Evolutionary conservation across 495 filamentous ascomycete species (phyloP), one percentile per base, ranked within the genome.

Genomic region (Penicillium angulare): DNA sequence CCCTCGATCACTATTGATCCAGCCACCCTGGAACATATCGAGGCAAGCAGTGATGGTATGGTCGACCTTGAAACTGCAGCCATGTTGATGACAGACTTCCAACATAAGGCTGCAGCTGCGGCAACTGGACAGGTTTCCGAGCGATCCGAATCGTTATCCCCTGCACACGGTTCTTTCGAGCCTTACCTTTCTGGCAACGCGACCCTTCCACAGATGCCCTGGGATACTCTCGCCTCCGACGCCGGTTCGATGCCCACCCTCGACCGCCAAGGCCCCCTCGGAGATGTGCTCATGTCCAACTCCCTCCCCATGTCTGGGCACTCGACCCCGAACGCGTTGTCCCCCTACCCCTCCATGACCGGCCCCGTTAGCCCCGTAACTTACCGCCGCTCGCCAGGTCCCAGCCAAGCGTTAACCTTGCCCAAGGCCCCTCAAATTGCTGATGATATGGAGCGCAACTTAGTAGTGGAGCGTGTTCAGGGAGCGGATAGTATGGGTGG

Each of bases 41-140:
- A 96, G 72, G 90, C 88, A 55, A 89, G 86, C 74, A 90, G 84
- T 74, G 93, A 98, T 68, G 90, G 89, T 68, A 89, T 93, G 80
- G 89, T 95, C 67, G 92, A 97, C 75, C 84, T 97, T 69, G 93
- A 98, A 81, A 92, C 91, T 64, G 93, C 93, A 62, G 93, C 95
- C 56, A 96, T 96, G 89, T 84, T 98, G 77, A 93, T 98, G 81
- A 93, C 95, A 66, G 90, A 97, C 73, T 87, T 97, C 69, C 95
- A 95, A 76, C 90, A 97, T 73, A 95, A 96, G 75, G 92, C 93
- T 61, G 88, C 86, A 59, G 89, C 88, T 42, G 86, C 87, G 31
- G 92, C 90, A 75, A 87, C 82, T 50, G 79, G 77, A 57, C 84
- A 87, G 65, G 73, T 81, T 59, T 89, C 86, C 68, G 86, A 90